phyloP scores from a whole-genome alignment of 192 early-diverging fungal species.

The Rhizophagus sp. region DNA sequence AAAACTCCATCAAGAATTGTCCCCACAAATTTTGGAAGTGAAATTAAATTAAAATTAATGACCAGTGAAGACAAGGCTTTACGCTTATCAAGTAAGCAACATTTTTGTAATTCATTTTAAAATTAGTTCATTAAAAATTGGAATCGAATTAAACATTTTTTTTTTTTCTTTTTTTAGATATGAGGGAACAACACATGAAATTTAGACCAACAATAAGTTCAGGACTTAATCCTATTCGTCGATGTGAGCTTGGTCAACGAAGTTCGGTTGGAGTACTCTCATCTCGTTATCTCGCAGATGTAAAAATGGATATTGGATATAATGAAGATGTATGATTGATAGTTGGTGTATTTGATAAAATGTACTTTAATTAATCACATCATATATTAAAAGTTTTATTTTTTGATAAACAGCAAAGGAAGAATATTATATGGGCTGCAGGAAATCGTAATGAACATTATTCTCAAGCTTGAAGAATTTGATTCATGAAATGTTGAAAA shows the following conservation, averaged over 20 bases:
- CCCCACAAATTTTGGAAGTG: not conserved
- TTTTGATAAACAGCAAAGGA: not conserved
- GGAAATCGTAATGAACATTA: not conserved
- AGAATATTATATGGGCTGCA: not conserved
- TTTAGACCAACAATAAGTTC: not conserved
- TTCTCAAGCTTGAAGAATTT: not conserved
- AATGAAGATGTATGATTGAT: not conserved
- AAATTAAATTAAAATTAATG: not conserved
- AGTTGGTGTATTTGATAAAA: not conserved
- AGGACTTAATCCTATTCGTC: not conserved
- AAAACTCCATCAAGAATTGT: not conserved
- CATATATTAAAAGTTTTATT: not conserved
- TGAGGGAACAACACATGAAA: not conserved
- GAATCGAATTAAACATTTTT: too few relatives aligned
- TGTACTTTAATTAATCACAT: not conserved
- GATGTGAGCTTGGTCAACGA: not conserved
- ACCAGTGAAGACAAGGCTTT: not conserved
- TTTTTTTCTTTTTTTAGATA: not conserved
- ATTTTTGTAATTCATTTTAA: not conserved
- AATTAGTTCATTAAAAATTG: not conserved
- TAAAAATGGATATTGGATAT: not conserved
- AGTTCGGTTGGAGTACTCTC: not conserved
- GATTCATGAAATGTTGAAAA: not conserved
- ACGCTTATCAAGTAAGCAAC: not conserved
- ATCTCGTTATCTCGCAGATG: not conserved